phyloP scores from a whole-genome alignment of 257 asterid genomes.

The Nyctanthes arbortristis region DNA sequence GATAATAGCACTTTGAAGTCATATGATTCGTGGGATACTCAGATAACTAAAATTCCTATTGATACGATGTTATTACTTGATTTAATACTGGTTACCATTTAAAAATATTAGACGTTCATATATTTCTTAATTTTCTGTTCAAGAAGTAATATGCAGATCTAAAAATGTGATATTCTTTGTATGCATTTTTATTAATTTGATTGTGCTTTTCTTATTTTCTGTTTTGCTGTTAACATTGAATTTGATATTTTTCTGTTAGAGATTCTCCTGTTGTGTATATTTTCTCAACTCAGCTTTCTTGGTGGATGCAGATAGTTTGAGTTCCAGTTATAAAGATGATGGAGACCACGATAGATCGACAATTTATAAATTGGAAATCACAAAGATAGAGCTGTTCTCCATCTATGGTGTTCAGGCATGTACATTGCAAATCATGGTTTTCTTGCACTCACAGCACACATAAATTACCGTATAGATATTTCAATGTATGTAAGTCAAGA shows the following conservation, averaged over 20 bases:
- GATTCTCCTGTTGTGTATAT: conserved; percentile 25
- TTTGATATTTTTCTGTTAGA: conserved; percentile 20
- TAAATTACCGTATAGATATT: not conserved
- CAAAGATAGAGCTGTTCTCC: conserved; percentile 62
- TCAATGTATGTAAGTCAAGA: no score
- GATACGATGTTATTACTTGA: not conserved
- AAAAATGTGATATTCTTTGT: conserved; percentile 10
- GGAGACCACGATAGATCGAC: conserved; percentile 50
- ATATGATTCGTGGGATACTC: not conserved
- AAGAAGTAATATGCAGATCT: not conserved
- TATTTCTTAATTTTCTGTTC: not conserved
- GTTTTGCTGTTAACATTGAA: not conserved
- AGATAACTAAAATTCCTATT: not conserved
- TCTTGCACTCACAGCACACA: not conserved
- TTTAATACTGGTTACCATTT: not conserved
- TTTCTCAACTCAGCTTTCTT: conserved; percentile 26
- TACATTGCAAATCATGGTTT: conserved; percentile 19
- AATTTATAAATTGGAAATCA: conserved; percentile 68
- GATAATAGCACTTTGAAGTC: not conserved
- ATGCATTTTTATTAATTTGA: not conserved
- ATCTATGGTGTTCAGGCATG: conserved; percentile 81
- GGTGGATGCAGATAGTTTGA: conserved; percentile 54
- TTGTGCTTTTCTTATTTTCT: conserved; percentile 6
- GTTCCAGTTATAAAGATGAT: conserved; percentile 37
- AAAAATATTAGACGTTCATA: not conserved